These are phyloP conservation scores for Nakazawaea molendinolei DNA, from an alignment of 805 yeast species.

Conservation along the genomic window DNA sequence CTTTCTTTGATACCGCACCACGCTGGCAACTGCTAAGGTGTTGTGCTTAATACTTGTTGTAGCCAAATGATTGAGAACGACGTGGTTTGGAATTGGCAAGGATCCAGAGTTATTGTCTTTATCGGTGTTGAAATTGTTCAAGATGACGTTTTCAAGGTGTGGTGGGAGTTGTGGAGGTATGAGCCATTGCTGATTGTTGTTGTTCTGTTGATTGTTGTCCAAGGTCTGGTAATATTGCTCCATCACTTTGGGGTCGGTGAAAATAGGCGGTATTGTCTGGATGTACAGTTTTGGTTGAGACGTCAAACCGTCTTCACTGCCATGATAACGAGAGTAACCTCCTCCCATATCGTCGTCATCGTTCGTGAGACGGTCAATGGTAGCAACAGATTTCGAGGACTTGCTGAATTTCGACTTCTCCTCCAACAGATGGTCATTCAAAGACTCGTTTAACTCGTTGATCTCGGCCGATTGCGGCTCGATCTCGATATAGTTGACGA, in stretches of 20 bases:
- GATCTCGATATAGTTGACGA: conserved; percentile 86
- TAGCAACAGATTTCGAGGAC: conserved; percentile 24
- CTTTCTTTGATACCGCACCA: conserved; percentile 80
- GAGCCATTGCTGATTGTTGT: conserved; percentile 49
- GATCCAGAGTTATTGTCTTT: conserved; percentile 83
- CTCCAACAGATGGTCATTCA: conserved; percentile 11
- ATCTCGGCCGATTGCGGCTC: conserved; percentile 19
- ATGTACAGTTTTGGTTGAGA: conserved; percentile 39
- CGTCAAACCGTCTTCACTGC: conserved; percentile 34
- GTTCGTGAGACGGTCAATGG: conserved; percentile 53
- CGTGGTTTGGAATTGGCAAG: conserved; percentile 90
- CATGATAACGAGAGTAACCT: conserved; percentile 73
- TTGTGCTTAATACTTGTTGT: conserved; percentile 92
- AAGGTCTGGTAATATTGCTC: conserved; percentile 76
- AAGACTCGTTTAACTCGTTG: conserved; percentile 14
- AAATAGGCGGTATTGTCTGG: conserved; percentile 72
- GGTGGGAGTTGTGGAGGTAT: conserved; percentile 98
- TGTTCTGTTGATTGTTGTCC: conserved; percentile 58
- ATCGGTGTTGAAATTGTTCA: conserved; percentile 65
- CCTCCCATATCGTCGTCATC: conserved; percentile 81
- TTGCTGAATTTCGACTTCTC: conserved; percentile 11
- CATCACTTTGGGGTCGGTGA: conserved; percentile 82
- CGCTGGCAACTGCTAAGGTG: conserved; percentile 88
- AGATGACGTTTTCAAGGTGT: conserved; percentile 87
- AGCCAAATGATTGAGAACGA: conserved; percentile 89